A percentile compares a stretch with the other conserved stretches of the same genome.
Evolutionary conservation across 169 alveolate genomes (phyloP).

Genomic region (Plasmodium vivax): DNA sequence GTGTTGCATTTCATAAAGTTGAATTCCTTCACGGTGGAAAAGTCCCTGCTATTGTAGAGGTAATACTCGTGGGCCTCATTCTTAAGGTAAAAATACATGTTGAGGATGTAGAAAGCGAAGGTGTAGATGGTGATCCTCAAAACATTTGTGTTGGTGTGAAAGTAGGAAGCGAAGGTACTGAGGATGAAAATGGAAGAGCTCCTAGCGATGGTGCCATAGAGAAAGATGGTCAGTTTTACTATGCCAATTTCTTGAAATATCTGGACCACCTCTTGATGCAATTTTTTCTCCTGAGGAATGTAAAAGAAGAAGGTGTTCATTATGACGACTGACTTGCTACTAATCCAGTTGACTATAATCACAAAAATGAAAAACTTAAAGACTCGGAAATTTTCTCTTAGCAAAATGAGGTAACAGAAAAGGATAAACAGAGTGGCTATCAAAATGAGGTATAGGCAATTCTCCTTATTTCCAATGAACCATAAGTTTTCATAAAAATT

Average conservation of each 20-base stretch:
- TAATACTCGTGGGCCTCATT: slow-evolving; percentile 67
- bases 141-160: slow-evolving; percentile 51
- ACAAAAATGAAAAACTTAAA: slow-evolving; percentile 70
- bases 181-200: slow-evolving; percentile 65
- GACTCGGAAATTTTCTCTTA: slow-evolving; percentile 50
- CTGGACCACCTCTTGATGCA: slow-evolving; percentile 28
- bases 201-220: slow-evolving; percentile 67
- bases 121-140: slow-evolving; percentile 36
- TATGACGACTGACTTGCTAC: slow-evolving; percentile 53
- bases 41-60: not conserved
- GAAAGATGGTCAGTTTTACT: slow-evolving; percentile 35
- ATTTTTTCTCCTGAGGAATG: slow-evolving; percentile 30
- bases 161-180: slow-evolving; percentile 72
- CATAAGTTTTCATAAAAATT: slow-evolving; percentile 66
- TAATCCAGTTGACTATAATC: slow-evolving; percentile 57
- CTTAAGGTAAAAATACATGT: slow-evolving; percentile 65
- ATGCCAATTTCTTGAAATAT: slow-evolving; percentile 51
- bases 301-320: slow-evolving; percentile 58
- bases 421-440: slow-evolving; percentile 32
- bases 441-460: slow-evolving; percentile 35
- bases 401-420: slow-evolving; percentile 37
- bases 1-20: slow-evolving; percentile 67
- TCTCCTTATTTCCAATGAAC: slow-evolving; percentile 53
- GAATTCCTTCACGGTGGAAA: not conserved
- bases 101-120: slow-evolving; percentile 38